Conservation (phyloP, 352 stramenopile genomes). For the Pythium insidiosum region DNA sequence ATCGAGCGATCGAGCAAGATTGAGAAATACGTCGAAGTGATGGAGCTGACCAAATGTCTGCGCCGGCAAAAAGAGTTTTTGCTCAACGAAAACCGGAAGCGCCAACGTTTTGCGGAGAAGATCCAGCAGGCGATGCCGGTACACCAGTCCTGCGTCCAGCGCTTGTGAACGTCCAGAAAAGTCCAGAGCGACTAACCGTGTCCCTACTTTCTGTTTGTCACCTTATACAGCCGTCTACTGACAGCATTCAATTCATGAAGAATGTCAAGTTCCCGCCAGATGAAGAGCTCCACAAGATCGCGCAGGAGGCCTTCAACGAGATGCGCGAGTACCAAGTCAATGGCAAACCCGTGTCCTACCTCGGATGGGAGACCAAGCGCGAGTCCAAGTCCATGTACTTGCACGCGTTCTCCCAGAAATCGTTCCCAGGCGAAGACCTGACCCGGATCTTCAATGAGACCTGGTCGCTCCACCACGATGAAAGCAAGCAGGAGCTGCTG, state of each 20-base stretch:
- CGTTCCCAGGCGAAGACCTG: conserved; percentile 63
- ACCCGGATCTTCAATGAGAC: conserved; percentile 72
- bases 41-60: conserved; percentile 84
- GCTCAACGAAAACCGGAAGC: conserved; percentile 81
- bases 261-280: conserved; percentile 78
- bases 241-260: conserved; percentile 86
- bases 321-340: conserved; percentile 81
- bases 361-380: conserved; percentile 74
- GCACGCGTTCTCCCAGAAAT: conserved; percentile 69
- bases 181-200: no score
- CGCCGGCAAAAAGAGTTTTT: conserved; percentile 81
- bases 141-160: no score
- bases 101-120: conserved; percentile 79
- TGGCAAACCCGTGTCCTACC: conserved; percentile 49
- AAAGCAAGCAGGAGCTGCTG: conserved; percentile 60
- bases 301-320: conserved; percentile 64
- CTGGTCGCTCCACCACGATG: conserved; percentile 68
- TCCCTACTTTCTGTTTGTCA: no score
- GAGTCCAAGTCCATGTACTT: conserved; percentile 86
- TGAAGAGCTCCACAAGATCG: conserved; percentile 72
- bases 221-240: conserved; percentile 48
- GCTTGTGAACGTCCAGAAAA: no score
- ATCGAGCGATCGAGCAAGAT: conserved; percentile 79
- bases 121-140: conserved; percentile 83
- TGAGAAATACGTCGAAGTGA: conserved; percentile 84